These are phyloP conservation scores for Corylus avellana DNA, from an alignment of 306 rosid species.

Conservation along the genomic window DNA sequence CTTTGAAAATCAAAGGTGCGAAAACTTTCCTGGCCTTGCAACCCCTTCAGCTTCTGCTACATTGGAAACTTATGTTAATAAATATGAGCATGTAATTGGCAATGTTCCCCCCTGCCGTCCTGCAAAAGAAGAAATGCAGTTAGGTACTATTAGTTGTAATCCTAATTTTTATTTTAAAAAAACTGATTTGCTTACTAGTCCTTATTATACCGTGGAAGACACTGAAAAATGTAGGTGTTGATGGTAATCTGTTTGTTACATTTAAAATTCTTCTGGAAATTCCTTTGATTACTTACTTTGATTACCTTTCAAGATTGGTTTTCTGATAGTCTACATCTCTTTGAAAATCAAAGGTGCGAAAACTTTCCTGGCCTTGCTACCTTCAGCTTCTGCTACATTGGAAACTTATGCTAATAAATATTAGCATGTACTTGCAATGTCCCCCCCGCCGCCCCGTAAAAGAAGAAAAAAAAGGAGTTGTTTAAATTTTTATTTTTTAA, in stretches of 20 bases:
- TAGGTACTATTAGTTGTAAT: not conserved
- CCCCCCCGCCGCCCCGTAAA: not conserved
- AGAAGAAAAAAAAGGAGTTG: not conserved
- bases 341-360: not conserved
- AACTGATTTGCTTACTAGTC: not conserved
- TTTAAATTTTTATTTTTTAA: conserved; percentile 29
- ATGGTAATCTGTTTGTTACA: not conserved
- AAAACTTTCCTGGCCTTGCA: conserved; percentile 12
- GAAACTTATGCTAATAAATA: not conserved
- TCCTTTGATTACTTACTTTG: conserved; percentile 5
- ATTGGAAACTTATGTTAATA: not conserved
- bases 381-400: not conserved
- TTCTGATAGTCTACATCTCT: conserved; percentile 10
- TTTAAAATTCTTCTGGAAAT: not conserved
- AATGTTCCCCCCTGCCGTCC: not conserved
- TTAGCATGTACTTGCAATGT: not conserved
- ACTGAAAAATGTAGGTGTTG: no score
- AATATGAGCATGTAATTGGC: not conserved
- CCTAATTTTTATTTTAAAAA: conserved; percentile 5
- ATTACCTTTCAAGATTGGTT: not conserved
- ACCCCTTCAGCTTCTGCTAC: not conserved
- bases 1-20: not conserved
- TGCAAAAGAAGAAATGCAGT: not conserved
- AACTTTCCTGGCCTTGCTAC: conserved; percentile 9
- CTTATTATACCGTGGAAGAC: not conserved